Base-by-base conservation (phyloP, 1,284 basidiomycete species). In the Ustilago xerochloae region DNA sequence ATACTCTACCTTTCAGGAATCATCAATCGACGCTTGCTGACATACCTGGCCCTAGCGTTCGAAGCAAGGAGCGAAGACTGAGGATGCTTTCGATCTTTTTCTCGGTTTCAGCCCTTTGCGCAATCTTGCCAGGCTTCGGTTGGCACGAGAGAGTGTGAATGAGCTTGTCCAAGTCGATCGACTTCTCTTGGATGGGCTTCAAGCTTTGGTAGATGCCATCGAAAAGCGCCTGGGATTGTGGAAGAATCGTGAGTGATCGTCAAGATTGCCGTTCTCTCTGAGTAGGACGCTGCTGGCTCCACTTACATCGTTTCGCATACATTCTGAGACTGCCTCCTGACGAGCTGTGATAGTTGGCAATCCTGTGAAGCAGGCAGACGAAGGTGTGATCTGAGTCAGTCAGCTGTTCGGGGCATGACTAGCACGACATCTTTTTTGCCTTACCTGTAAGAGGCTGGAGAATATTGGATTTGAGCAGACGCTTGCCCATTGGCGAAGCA, bases 161-260 rank as follows among this genome's bases (percentile, higher is more conserved):
- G 6, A 97, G 87, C 81, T 92, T 94, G 84, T 97, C 95, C 26
- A 95, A 88, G 79, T 97, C 94, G 79, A 92, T 87, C 84, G 92
- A 35, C 22, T 56, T 45, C 2, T 90, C 90, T 1, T 33, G 24
- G 39, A 93, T 85, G 3, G 87, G 84, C 78, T 90, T 91, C 51
- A 96, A 86, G 1, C 89, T 90, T 67, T 90, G 88, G 59, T 89
- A 88, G 46, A 93, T 86, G 18, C 89, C 88, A 2, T 87, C 89
- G 80, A 92, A 93, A 28, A 87, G 87, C 57, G 92, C 91, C 74
- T 76, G 46, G 30, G 6, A 18, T 22, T 29, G 46, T n/a, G 15
- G 32, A 30, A 16, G 13, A 10, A 18, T 10, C 16, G 41, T 26
- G 50, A 38, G 35, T 38, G n/a, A n/a, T n/a, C n/a, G n/a, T n/a